Conservation (phyloP, 805 yeast species). For the Hyphopichia homilentoma region DNA sequence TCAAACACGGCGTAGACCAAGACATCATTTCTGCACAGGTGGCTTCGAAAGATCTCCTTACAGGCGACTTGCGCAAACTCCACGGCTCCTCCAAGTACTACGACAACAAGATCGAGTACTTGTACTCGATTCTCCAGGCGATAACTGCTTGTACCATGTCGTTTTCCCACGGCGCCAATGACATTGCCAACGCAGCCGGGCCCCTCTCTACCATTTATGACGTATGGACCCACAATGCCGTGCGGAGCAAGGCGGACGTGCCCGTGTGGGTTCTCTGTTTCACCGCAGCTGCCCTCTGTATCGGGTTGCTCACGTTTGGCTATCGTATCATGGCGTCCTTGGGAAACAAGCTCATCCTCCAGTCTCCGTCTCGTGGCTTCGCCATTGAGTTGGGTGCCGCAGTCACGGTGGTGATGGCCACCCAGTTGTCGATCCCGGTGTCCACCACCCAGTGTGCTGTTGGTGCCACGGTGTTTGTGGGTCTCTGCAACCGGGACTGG, state of each 20-base stretch:
- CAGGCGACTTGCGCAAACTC: conserved; percentile 46
- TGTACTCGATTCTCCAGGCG: conserved; percentile 66
- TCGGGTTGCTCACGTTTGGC: conserved; percentile 71
- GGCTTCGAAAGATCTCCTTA: conserved; percentile 30
- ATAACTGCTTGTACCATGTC: conserved; percentile 78
- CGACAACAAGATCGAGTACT: conserved; percentile 65
- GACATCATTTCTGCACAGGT: conserved; percentile 57
- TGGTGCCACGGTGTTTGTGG: conserved; percentile 76
- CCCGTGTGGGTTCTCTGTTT: conserved; percentile 71
- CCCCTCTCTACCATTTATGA: conserved; percentile 65
- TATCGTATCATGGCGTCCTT: conserved; percentile 65
- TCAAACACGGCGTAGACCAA: conserved; percentile 59
- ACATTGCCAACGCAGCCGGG: conserved; percentile 75
- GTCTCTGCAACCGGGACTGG: conserved; percentile 62
- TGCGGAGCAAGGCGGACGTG: conserved; percentile 48
- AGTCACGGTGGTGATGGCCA: conserved; percentile 68
- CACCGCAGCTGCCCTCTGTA: conserved; percentile 62
- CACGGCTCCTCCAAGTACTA: conserved; percentile 61
- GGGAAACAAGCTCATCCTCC: conserved; percentile 71
- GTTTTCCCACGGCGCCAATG: conserved; percentile 80
- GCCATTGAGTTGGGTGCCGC: conserved; percentile 78
- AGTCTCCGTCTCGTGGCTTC: conserved; percentile 77
- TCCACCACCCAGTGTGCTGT: conserved; percentile 78
- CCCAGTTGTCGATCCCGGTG: conserved; percentile 67
- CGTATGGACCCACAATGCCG: conserved; percentile 53